Conservation (phyloP, 1,284 basidiomycete species). For the Moesziomyces antarcticus region DNA sequence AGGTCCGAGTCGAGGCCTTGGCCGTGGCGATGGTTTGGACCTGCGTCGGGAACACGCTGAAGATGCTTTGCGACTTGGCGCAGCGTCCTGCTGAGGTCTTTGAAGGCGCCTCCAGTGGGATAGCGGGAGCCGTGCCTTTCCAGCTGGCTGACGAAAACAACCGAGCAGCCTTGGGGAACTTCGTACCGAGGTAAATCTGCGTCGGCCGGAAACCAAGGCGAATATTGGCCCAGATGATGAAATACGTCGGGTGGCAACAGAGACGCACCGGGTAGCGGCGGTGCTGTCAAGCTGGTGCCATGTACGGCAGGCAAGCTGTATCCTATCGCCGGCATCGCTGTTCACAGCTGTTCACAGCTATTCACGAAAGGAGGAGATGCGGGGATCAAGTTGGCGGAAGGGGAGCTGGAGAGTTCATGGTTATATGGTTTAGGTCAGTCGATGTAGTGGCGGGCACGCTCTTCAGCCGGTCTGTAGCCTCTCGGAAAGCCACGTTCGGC, state of each 20-base stretch:
- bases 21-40: neutral
- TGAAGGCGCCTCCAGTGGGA: conserved; percentile 38
- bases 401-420: no score
- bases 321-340: conserved; percentile 23
- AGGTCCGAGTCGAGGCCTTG: conserved; percentile 30
- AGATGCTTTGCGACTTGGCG: conserved; percentile 43
- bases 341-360: no score
- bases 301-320: conserved; percentile 1
- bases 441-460: neutral
- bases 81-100: conserved; percentile 36
- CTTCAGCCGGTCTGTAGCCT: neutral
- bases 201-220: conserved; percentile 38
- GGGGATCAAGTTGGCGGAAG: neutral
- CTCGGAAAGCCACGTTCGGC: neutral
- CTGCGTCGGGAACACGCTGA: conserved; percentile 18
- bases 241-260: conserved; percentile 35
- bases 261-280: conserved; percentile 8
- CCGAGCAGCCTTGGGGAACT: conserved; percentile 11
- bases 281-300: neutral
- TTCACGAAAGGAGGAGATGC: neutral
- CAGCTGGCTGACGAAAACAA: conserved; percentile 45
- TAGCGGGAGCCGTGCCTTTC: conserved; percentile 48
- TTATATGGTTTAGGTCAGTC: neutral
- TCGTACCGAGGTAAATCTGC: neutral
- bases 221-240: conserved; percentile 48